Evolutionary conservation across 2,329 filamentous ascomycete genomes (phyloP).

Genomic region (Dissoconium aciculare): DNA sequence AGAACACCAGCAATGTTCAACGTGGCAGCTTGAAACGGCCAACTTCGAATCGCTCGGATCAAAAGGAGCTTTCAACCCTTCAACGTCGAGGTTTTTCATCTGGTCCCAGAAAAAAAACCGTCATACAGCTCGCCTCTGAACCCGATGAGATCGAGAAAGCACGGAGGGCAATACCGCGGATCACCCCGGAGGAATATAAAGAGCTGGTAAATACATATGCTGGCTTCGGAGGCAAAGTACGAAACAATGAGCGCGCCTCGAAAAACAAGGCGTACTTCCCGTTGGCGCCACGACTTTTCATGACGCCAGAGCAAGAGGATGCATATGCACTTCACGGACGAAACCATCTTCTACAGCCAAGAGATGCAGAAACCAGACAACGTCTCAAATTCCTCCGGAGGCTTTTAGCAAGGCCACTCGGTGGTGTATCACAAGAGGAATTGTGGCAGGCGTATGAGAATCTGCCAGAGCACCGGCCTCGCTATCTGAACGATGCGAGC

Average conservation of each 20-base stretch:
- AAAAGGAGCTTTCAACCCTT: too few relatives aligned
- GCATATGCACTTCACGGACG: conserved; percentile 6
- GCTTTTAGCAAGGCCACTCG: conserved; percentile 7
- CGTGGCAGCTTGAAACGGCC: too few relatives aligned
- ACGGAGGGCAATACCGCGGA: too few relatives aligned
- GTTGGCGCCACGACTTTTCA: conserved; percentile 19
- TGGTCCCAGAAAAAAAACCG: too few relatives aligned
- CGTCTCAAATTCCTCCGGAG: conserved; percentile 9
- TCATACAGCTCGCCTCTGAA: too few relatives aligned
- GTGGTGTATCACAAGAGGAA: conserved; percentile 13
- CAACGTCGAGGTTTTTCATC: too few relatives aligned
- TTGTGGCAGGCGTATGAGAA: conserved; percentile 40
- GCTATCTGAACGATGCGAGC: conserved; percentile 34
- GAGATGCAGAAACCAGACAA: conserved; percentile 11
- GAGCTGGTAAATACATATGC: conserved; percentile 36
- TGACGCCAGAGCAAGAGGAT: conserved; percentile 18
- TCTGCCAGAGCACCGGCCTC: conserved; percentile 39
- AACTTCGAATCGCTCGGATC: too few relatives aligned
- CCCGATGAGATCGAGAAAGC: too few relatives aligned
- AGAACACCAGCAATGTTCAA: too few relatives aligned
- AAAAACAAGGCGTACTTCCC: conserved; percentile 5
- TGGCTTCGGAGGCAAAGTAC: conserved; percentile 5
- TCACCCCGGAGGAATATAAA: conserved; percentile 31
- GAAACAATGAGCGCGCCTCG: too few relatives aligned
- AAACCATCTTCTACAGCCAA: conserved; percentile 11